Base-by-base conservation (phyloP, 2,329 filamentous ascomycete genomes). In the Hypoxylon sp. region DNA sequence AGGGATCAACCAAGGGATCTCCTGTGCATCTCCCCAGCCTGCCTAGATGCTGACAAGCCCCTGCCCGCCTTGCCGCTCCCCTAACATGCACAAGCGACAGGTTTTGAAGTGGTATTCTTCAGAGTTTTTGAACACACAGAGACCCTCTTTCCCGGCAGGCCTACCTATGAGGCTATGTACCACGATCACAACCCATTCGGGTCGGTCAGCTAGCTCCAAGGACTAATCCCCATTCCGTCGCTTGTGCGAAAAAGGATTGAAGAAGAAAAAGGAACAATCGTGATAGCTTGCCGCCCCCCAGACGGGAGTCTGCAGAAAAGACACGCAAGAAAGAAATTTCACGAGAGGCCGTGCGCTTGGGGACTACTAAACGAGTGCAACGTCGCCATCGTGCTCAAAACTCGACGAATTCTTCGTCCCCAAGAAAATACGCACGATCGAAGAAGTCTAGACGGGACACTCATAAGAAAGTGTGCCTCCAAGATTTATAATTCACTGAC, bases 351-450 rank as follows among this genome's bases (percentile, higher is more conserved):
- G 42, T 51, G 52, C 52, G 41, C 44, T 34, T 19, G 23, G 13
- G 44, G 36, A 35, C 41, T 41, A 51, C 34, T 59, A 59, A 49
- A 57, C 53, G 56, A 59, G 38, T 59, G 53, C 16, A 59, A 59
- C 56, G 42, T 57, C 46, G 49, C 42, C 31, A 53, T 57, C 37
- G 36, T 46, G 36, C 37, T 43, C 40, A 23, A 43, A 40, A 29
- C 52, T 45, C 48, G 46, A 49, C 47, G 41, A 44, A 47, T 20
- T 30, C 34, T 16, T 25, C 20, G 30, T 35, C 30, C 34, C 40
- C 42, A 21, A 41, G 30, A 47, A 49, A 37, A 50, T 32, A 26
- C 34, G 34, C 44, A 46, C 25, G 38, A 57, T 57, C 48, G 29
- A 32, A n/a, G n/a, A n/a, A 52, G 25, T 41, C 31, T 48, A 53